Conservation (phyloP, 2,329 filamentous ascomycete species). For the Aspergillus sp. region DNA sequence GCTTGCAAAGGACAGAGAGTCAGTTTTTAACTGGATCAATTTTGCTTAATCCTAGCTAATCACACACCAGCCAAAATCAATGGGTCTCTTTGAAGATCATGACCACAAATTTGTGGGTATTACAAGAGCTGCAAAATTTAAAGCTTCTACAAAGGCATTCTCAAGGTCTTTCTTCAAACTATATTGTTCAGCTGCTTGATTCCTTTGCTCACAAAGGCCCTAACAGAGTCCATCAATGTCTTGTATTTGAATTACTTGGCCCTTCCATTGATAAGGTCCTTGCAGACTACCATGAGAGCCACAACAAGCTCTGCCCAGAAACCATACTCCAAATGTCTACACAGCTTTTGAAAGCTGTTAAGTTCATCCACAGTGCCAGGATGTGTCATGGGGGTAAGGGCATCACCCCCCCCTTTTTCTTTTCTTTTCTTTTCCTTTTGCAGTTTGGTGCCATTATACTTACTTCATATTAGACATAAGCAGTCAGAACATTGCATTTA, state of each 20-base stretch:
- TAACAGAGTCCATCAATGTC: conserved; percentile 28
- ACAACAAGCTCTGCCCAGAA: conserved; percentile 14
- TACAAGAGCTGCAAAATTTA: conserved; percentile 15
- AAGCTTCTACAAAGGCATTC: conserved; percentile 8
- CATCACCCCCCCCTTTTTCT: too few relatives aligned
- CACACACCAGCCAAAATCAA: conserved; percentile 8
- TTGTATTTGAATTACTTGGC: conserved; percentile 28
- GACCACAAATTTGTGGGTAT: conserved; percentile 14
- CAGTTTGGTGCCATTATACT: conserved; percentile 3
- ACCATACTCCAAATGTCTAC: conserved; percentile 20
- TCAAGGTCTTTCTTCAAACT: conserved; percentile 2
- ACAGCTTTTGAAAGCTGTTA: conserved; percentile 22
- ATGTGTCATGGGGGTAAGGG: conserved; percentile 27
- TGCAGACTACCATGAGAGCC: conserved; percentile 9
- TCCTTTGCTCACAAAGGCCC: conserved; percentile 23
- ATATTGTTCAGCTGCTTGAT: conserved; percentile 22
- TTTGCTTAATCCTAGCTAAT: conserved; percentile 9
- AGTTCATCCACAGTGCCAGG: conserved; percentile 19
- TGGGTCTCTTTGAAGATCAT: conserved; percentile 29
- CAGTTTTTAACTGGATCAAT: conserved; percentile 4
- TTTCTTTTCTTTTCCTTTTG: background rate
- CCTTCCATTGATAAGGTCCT: conserved; percentile 21
- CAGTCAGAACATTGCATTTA: conserved; percentile 20
- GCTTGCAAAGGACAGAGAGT: conserved; percentile 33
- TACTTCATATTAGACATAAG: conserved; percentile 18